Conservation (phyloP, 148 eudicot genomes). For the Polygonum maritimum region DNA sequence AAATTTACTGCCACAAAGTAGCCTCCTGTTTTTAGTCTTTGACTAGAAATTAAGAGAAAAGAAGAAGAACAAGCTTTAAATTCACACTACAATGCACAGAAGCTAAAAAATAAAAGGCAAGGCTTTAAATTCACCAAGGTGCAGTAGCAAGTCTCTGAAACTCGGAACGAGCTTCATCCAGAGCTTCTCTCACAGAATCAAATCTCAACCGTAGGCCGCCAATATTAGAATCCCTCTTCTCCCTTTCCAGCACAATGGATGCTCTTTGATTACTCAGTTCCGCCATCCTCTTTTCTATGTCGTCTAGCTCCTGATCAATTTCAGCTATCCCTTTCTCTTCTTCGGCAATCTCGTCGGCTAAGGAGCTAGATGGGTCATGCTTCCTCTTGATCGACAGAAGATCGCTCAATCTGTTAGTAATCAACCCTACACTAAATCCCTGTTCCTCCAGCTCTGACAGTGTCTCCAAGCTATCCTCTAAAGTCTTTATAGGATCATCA, state of each 20-base stretch:
- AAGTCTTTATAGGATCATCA: conserved; percentile 34
- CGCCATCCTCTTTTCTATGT: conserved; percentile 31
- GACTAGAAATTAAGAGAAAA: neutral
- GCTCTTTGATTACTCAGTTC: conserved; percentile 35
- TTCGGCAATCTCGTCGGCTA: conserved; percentile 28
- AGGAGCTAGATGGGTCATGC: conserved; percentile 28
- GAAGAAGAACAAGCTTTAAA: neutral
- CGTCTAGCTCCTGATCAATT: conserved; percentile 33
- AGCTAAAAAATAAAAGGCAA: neutral
- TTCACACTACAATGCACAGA: neutral
- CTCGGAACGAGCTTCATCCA: conserved; percentile 25
- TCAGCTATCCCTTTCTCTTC: conserved; percentile 20
- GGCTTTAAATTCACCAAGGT: conserved; percentile 18
- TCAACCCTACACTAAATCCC: conserved; percentile 51
- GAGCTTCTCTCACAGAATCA: conserved; percentile 14
- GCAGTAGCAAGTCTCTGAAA: conserved; percentile 27
- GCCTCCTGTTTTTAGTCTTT: neutral
- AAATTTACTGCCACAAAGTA: neutral
- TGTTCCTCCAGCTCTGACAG: conserved; percentile 55
- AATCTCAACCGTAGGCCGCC: conserved; percentile 20
- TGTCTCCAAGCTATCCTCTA: conserved; percentile 54
- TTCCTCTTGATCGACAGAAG: conserved; percentile 34
- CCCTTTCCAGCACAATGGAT: conserved; percentile 20
- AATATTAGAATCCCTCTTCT: conserved; percentile 31
- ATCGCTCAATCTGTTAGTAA: conserved; percentile 33